Base-by-base conservation (phyloP, 1,284 basidiomycete species). In the Meira nashicola region DNA sequence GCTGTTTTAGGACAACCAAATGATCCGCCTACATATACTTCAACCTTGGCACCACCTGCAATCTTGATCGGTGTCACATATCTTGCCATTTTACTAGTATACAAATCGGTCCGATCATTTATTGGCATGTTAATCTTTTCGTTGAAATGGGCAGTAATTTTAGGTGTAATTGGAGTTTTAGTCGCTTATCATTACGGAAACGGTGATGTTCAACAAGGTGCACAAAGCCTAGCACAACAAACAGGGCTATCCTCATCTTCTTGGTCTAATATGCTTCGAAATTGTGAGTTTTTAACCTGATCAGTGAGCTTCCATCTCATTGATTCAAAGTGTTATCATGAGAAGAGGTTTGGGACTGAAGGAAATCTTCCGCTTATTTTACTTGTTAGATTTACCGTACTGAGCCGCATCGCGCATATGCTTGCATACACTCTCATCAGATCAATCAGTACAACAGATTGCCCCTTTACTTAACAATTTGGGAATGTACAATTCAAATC, bases 181-280 rank as follows among this genome's bases (percentile, higher is more conserved):
- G 50, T 53, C 12, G 50, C 50, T 4, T 53, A 53, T 39, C 17
- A 28, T 53, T 25, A 33, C 12, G 50, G 50, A 33, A 41, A 53
- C 17, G 50, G 50, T 33, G 28, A 53, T 15, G 28, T 53, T 19
- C 17, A 53, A 33, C 14, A 53, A 41, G 50, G 50, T 37, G 50
- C 50, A 37, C 14, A 33, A 39, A 33, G 23, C 8, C 7, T 33
- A 14, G 50, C 50, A 21, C 38, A 41, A 4, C 23, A 23, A 25
- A 39, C 17, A 37, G 50, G 50, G n/a, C 15, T 53, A 17, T 44
- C 17, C 9, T 17, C 43, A 17, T 17, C 17, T 15, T 33, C 21
- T 33, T 53, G 50, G 50, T 4, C 50, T 41, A 33, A 53, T 53
- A 33, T 28, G 17, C 19, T 53, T 41, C 37, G 37, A 38, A 53